Evolutionary conservation across 139 green algal genomes (phyloP).

Genomic region (Parachlorella kessleri): DNA sequence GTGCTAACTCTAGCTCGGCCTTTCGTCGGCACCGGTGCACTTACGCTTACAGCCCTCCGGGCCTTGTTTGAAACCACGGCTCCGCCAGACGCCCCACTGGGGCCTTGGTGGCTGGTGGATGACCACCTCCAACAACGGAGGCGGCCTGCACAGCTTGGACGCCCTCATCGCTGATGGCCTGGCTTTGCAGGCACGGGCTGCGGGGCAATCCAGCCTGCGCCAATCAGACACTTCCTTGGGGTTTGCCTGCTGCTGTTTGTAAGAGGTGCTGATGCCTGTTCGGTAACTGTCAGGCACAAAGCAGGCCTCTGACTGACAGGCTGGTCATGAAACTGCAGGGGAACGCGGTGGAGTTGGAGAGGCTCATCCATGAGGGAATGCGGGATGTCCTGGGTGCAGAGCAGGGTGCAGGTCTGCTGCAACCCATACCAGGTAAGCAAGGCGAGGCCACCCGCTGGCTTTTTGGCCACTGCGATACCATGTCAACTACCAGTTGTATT

Average conservation of each 20-base stretch:
- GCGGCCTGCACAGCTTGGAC: conserved; percentile 4
- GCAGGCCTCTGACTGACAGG: too few relatives aligned
- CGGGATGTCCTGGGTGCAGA: conserved; percentile 11
- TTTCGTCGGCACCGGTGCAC: too few relatives aligned
- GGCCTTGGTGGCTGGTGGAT: too few relatives aligned
- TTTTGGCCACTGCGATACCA: not conserved
- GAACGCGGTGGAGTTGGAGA: not conserved
- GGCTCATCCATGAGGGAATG: conserved; percentile 22
- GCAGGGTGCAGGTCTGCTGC: not conserved
- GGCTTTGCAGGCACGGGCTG: conserved; percentile 1
- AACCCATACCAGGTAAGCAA: conserved; percentile 2
- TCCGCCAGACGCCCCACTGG: too few relatives aligned
- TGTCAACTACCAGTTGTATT: too few relatives aligned
- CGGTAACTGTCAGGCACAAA: not conserved
- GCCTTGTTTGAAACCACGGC: too few relatives aligned
- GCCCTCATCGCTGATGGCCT: conserved; percentile 14
- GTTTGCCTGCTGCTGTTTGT: not conserved
- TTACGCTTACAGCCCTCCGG: too few relatives aligned
- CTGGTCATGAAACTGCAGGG: too few relatives aligned
- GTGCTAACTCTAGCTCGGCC: too few relatives aligned
- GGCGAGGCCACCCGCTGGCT: not conserved
- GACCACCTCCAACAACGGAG: too few relatives aligned
- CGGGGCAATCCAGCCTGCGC: not conserved
- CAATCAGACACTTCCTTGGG: not conserved
- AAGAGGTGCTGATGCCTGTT: not conserved